phyloP scores from a whole-genome alignment of 148 eudicot species.

The Arctostaphylos glauca region DNA sequence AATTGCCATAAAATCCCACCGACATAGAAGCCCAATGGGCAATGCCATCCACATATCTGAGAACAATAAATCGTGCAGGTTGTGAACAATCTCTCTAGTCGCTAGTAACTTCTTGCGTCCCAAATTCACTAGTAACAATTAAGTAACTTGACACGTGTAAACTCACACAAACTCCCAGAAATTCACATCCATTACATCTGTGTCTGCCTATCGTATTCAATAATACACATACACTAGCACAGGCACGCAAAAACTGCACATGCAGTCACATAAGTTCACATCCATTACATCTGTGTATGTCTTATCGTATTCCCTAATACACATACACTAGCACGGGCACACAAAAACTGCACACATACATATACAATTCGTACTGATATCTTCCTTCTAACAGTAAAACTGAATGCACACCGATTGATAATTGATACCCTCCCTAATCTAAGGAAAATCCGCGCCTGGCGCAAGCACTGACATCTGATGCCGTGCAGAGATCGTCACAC shows the following conservation, averaged over 20 bases:
- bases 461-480: not conserved
- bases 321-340: not conserved
- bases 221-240: not conserved
- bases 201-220: not conserved
- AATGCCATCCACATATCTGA: conserved; percentile 5
- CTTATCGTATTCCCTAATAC: not conserved
- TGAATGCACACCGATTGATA: not conserved
- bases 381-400: not conserved
- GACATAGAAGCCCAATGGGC: not conserved
- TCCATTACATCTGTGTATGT: not conserved
- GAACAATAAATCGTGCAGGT: conserved; percentile 5
- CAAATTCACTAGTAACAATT: not conserved
- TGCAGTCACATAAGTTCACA: not conserved
- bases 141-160: not conserved
- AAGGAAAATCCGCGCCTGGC: not conserved
- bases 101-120: not conserved
- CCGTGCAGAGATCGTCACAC: not conserved
- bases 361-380: not conserved
- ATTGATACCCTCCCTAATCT: not conserved
- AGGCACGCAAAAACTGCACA: not conserved
- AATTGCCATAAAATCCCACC: not conserved
- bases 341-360: not conserved
- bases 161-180: not conserved
- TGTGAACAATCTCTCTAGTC: not conserved
- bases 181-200: not conserved